phyloP scores from a whole-genome alignment of 768 basidiomycete species.

The Suillus americanus region DNA sequence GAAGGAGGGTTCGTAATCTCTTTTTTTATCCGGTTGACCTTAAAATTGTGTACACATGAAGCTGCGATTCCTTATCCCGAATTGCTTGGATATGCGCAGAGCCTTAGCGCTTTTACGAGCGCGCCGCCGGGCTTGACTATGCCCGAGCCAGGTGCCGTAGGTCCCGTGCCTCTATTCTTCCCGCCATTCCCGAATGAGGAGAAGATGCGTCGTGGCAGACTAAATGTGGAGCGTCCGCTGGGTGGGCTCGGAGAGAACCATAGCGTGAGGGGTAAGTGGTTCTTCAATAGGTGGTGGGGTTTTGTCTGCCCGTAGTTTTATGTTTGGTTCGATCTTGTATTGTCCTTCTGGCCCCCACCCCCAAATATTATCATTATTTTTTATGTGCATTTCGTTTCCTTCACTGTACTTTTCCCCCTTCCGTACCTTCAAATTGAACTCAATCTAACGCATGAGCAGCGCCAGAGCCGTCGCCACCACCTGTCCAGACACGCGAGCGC shows the following conservation, averaged over 20 bases:
- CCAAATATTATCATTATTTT: background rate
- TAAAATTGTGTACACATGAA: conserved; percentile 26
- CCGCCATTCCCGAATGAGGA: conserved; percentile 91
- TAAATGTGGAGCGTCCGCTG: conserved; percentile 79
- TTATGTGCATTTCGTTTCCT: background rate
- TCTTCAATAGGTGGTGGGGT: background rate
- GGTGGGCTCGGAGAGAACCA: conserved; percentile 80
- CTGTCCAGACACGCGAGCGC: conserved; percentile 44
- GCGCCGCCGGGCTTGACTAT: conserved; percentile 76
- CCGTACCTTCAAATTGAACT: conserved; percentile 7
- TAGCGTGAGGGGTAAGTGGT: conserved; percentile 67
- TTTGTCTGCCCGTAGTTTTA: background rate
- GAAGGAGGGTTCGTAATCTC: conserved; percentile 53
- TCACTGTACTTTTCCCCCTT: background rate
- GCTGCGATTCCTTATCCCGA: conserved; percentile 83
- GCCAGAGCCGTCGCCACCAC: conserved; percentile 57
- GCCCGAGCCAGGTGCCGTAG: conserved; percentile 68
- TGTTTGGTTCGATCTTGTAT: background rate
- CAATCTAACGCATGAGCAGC: conserved; percentile 38
- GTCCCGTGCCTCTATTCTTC: conserved; percentile 79
- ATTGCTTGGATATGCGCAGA: conserved; percentile 81
- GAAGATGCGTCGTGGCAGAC: conserved; percentile 81
- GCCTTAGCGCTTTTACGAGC: conserved; percentile 82
- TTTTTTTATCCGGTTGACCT: background rate
- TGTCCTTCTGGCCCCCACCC: background rate